These are phyloP conservation scores for Paecilomyces formosus DNA, from an alignment of 2,329 filamentous ascomycete genomes.

Conservation along the genomic window DNA sequence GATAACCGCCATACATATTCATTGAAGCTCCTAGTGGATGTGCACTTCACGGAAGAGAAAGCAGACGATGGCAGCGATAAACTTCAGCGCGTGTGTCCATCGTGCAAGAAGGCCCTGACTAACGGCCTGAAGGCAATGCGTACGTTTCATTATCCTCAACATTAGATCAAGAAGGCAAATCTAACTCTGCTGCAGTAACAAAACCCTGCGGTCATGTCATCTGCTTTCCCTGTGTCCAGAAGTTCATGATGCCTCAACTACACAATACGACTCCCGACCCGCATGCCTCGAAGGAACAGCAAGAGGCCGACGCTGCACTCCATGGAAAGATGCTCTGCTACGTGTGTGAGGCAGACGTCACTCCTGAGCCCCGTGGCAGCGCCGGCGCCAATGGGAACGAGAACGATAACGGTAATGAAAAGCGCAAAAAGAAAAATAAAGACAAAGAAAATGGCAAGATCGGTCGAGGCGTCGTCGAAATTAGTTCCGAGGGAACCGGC, in stretches of 20 bases:
- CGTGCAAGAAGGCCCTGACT: conserved; percentile 72
- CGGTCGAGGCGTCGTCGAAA: conserved; percentile 65
- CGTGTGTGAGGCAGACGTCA: conserved; percentile 78
- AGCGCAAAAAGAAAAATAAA: conserved; percentile 18
- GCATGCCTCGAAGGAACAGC: conserved; percentile 50
- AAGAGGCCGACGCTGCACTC: conserved; percentile 24
- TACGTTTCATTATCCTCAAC: conserved; percentile 21
- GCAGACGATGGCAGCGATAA: conserved; percentile 41
- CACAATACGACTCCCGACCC: conserved; percentile 44
- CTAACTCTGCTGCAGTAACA: conserved; percentile 44
- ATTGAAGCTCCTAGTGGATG: conserved; percentile 66
- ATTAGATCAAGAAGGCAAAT: not conserved
- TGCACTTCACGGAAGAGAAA: conserved; percentile 69
- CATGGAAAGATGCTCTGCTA: conserved; percentile 58
- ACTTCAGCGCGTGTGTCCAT: conserved; percentile 59
- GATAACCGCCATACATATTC: conserved; percentile 65
- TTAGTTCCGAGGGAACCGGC: conserved; percentile 82
- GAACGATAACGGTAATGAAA: conserved; percentile 16
- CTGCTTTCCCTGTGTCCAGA: conserved; percentile 74
- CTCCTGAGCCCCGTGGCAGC: conserved; percentile 28
- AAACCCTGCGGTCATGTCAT: conserved; percentile 89
- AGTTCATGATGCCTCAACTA: conserved; percentile 63
- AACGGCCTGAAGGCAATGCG: conserved; percentile 74
- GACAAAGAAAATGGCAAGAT: conserved; percentile 47
- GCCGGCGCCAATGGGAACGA: conserved; percentile 11